Percentiles rank a stretch among this genome's conserved stretches.
phyloP scores from a whole-genome alignment of 2,329 filamentous ascomycete species.

The Venturia aucupariae region DNA sequence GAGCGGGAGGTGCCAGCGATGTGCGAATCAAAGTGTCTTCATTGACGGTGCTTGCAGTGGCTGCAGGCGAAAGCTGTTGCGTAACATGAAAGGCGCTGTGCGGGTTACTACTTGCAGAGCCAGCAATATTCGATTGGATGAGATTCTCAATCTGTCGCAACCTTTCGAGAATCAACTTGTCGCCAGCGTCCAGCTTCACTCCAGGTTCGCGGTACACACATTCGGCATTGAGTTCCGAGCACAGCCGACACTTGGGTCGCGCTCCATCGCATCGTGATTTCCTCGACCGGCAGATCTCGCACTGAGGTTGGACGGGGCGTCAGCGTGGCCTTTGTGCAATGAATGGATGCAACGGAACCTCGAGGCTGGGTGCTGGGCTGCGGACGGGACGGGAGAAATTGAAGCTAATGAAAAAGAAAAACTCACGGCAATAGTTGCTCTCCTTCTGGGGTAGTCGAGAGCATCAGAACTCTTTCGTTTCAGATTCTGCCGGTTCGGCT shows the following conservation, averaged over 20 bases:
- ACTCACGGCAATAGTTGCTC: conserved; percentile 33
- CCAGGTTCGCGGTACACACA: conserved; percentile 79
- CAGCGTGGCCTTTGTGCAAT: conserved; percentile 17
- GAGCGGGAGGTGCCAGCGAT: conserved; percentile 20
- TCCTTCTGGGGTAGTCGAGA: conserved; percentile 33
- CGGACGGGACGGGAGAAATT: no score
- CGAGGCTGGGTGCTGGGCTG: no score
- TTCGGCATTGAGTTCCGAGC: conserved; percentile 70
- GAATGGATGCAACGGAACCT: background rate
- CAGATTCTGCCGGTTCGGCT: background rate
- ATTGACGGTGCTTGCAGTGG: conserved; percentile 34
- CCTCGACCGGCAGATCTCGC: conserved; percentile 70
- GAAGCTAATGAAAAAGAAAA: no score
- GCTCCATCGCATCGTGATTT: conserved; percentile 73
- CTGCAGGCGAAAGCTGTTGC: conserved; percentile 28
- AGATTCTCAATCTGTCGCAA: conserved; percentile 68
- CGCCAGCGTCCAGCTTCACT: conserved; percentile 78
- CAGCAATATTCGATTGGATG: conserved; percentile 50
- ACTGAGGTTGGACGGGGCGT: conserved; percentile 38
- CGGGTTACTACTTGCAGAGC: background rate
- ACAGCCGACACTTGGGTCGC: conserved; percentile 76
- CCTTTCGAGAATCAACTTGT: conserved; percentile 76
- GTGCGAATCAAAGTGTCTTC: conserved; percentile 30
- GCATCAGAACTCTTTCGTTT: conserved; percentile 27
- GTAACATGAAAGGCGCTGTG: background rate